Evolutionary conservation across 73 alveolate species (phyloP).

Genomic region (Symbiodinium pilosum): DNA sequence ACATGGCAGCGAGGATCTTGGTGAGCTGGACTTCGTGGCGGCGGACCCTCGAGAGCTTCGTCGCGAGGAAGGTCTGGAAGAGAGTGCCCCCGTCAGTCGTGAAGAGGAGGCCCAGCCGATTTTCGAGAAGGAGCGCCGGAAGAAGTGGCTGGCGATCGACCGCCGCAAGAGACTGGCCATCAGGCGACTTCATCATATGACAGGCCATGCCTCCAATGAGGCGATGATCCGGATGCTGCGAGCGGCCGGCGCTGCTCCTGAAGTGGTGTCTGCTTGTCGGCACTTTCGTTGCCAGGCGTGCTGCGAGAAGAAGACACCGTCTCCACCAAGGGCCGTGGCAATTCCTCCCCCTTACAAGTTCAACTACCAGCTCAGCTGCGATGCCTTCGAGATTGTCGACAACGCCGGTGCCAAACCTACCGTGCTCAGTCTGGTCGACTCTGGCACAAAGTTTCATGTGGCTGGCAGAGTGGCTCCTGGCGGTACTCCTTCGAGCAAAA

Average conservation of each 20-base stretch:
- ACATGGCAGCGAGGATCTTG: background rate
- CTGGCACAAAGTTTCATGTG: background rate
- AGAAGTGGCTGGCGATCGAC: background rate
- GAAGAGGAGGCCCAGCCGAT: background rate
- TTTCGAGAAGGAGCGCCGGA: background rate
- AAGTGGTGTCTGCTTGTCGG: background rate
- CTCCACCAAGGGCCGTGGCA: background rate
- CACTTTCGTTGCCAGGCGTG: background rate
- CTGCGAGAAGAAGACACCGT: background rate
- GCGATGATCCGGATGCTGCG: background rate
- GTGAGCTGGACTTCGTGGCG: background rate
- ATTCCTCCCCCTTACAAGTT: background rate
- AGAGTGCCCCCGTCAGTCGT: no score
- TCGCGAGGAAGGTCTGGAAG: background rate
- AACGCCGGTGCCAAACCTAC: background rate
- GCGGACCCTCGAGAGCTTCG: background rate
- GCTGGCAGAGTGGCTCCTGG: background rate
- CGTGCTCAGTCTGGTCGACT: slow-evolving; percentile 5
- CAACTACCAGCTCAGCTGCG: slow-evolving; percentile 18
- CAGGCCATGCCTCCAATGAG: background rate
- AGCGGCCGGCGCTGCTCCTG: background rate
- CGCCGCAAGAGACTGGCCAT: background rate
- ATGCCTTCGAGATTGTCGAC: slow-evolving; percentile 27
- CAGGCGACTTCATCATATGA: slow-evolving; percentile 4
- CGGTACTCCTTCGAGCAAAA: background rate